phyloP scores from a whole-genome alignment of 176 grass and related monocot genomes.

The Aegilops speltoides region DNA sequence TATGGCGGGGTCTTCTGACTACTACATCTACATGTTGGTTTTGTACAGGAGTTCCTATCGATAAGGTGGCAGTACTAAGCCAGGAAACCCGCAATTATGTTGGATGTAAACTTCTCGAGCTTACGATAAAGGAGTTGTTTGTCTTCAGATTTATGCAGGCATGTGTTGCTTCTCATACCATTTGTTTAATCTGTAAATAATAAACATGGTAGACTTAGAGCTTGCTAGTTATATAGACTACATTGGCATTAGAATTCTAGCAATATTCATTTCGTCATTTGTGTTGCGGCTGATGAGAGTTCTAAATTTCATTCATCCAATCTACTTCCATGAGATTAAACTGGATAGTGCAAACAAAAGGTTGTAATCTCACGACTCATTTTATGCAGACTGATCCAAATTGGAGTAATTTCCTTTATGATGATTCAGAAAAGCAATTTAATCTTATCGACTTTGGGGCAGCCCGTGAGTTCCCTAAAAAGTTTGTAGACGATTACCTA shows the following conservation, averaged over 20 bases:
- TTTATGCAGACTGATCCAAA: conserved; percentile 93
- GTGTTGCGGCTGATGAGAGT: not conserved
- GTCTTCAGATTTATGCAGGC: conserved; percentile 98
- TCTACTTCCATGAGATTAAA: not conserved
- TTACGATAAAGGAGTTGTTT: conserved; percentile 94
- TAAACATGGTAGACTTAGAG: not conserved
- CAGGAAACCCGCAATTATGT: conserved; percentile 89
- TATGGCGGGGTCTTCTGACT: not conserved
- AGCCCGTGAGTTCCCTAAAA: conserved; percentile 70
- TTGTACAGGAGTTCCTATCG: conserved; percentile 75
- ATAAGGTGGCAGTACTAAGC: conserved; percentile 82
- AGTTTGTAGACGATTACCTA: conserved; percentile 92
- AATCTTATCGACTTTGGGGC: conserved; percentile 98
- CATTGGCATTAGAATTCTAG: not conserved
- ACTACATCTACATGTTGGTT: conserved; percentile 23
- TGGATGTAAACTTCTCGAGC: conserved; percentile 81
- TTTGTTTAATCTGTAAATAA: conserved; percentile 20
- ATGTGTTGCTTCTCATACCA: conserved; percentile 33
- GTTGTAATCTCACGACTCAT: not conserved
- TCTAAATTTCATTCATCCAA: not conserved
- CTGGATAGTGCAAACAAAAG: not conserved
- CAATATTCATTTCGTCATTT: not conserved
- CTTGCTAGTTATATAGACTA: not conserved
- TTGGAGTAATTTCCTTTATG: conserved; percentile 93
- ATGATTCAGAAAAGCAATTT: conserved; percentile 62